These are phyloP conservation scores for Stipa capillata DNA, from an alignment of 176 grass and related monocot species.

Conservation along the genomic window DNA sequence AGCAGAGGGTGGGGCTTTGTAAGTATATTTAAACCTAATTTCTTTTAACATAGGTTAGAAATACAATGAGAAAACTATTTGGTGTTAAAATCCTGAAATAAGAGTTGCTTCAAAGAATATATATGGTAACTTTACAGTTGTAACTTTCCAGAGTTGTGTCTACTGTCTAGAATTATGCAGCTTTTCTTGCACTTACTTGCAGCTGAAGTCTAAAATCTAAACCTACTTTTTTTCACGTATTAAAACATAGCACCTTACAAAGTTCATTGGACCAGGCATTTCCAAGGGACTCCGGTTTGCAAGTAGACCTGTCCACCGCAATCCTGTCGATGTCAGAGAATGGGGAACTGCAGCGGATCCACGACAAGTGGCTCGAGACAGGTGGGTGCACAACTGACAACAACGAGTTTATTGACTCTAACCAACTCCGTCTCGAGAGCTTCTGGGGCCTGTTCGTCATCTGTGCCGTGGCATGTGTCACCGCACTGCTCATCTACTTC, in stretches of 20 bases:
- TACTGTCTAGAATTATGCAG: neutral
- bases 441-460: constrained; percentile 91
- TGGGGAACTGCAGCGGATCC: constrained; percentile 85
- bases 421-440: constrained; percentile 64
- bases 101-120: neutral
- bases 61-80: neutral
- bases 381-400: constrained; percentile 30
- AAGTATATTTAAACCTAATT: constrained; percentile 35
- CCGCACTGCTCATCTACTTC: constrained; percentile 63
- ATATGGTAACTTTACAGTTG: neutral
- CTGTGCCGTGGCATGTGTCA: constrained; percentile 50
- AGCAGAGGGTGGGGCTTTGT: constrained; percentile 93
- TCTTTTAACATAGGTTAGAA: neutral
- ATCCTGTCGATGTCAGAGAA: constrained; percentile 80
- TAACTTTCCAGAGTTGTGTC: neutral
- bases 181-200: neutral
- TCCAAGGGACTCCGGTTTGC: constrained; percentile 70
- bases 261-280: constrained; percentile 49
- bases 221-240: neutral
- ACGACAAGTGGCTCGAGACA: constrained; percentile 73
- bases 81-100: neutral
- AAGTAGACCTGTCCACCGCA: constrained; percentile 78
- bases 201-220: neutral
- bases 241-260: constrained; percentile 12
- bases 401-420: constrained; percentile 45